Base-by-base conservation (phyloP, 2,329 filamentous ascomycete species). In the Ceratocystis smalleyi region DNA sequence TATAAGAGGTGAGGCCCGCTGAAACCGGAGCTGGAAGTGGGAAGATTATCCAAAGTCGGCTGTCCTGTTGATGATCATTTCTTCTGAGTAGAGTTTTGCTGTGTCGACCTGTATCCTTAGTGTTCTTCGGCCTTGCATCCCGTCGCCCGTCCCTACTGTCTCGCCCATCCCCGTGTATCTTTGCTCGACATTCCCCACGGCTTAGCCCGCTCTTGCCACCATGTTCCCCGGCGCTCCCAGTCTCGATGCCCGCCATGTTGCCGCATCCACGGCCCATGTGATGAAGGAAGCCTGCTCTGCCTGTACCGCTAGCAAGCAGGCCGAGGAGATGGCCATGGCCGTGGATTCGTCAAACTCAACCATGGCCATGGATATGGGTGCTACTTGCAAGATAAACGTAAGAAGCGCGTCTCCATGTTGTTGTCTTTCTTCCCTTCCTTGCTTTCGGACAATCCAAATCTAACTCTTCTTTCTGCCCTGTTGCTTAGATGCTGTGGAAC, bases 401-500 rank as follows among this genome's bases (percentile, higher is more conserved):
- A 62, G 47, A 32, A 51, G 45, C 10, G 4, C 2, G 35, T 40
- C 35, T 40, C 5, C 27, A 27, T 15, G 35, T 15, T 40, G 10
- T 12, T 6, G 19, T 22, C 49, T 30, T 24, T 30, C 3, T 5
- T 24, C 2, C 32, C 12, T n/a, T 2, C 22, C n/a, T 55, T 55
- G 8, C 2, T 35, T 12, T 57, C 27, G 24, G 78, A 76, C 73
- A 75, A 77, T 68, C 77, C 78, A 49, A 75, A 74, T 22, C 76
- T 77, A 69, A 51, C 30, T 73, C 69, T 7, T 67, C 74, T 78
- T 10, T 10, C 8, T 47, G 8, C 19, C 40, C 64, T 2, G 3
- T n/a, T 43, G 5, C 6, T 2, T 22, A 88, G 85, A 91, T 90
- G 87, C 77, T 89, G 49, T 89, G 87, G 86, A 91, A 90, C 73